Evolutionary conservation across 202 grass and related monocot species (phyloP).

Genomic region (Carex arenaria): DNA sequence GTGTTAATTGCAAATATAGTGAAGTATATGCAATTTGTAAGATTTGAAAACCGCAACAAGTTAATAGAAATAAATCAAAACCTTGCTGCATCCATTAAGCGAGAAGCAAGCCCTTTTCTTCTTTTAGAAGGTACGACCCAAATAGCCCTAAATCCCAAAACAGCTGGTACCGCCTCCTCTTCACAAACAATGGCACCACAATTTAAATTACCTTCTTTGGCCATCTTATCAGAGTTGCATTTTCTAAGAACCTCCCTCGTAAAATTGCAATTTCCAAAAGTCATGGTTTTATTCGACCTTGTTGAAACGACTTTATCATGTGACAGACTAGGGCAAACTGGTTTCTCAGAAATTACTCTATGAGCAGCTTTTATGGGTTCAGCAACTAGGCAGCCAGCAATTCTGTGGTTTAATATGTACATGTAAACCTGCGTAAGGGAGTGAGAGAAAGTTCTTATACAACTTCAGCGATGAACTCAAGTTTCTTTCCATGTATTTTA

Average conservation of each 20-base stretch:
- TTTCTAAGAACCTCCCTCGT: slow-evolving; percentile 60
- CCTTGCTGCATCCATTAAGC: slow-evolving; percentile 69
- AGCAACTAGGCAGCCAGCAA: slow-evolving; percentile 69
- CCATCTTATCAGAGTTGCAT: slow-evolving; percentile 26
- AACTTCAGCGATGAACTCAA: neutral
- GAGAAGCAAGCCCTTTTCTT: slow-evolving; percentile 56
- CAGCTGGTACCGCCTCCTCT: slow-evolving; percentile 48
- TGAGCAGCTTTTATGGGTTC: slow-evolving; percentile 78
- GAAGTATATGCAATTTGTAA: neutral
- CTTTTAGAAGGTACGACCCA: slow-evolving; percentile 73
- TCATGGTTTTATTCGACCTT: slow-evolving; percentile 38
- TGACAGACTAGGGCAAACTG: neutral
- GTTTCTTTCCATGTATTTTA: neutral
- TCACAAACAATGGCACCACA: slow-evolving; percentile 59
- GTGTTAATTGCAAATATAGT: neutral
- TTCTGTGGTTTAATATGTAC: slow-evolving; percentile 70
- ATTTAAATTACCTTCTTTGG: slow-evolving; percentile 29
- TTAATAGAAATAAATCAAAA: slow-evolving; percentile 13
- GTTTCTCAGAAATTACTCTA: slow-evolving; percentile 49
- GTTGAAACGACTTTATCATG: slow-evolving; percentile 20
- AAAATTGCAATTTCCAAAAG: slow-evolving; percentile 71
- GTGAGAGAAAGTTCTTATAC: neutral
- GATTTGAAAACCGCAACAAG: neutral
- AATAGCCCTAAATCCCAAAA: slow-evolving; percentile 81
- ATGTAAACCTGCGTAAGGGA: slow-evolving; percentile 59